phyloP scores from a whole-genome alignment of 495 filamentous ascomycete species.

The Penicillium samsonianum region DNA sequence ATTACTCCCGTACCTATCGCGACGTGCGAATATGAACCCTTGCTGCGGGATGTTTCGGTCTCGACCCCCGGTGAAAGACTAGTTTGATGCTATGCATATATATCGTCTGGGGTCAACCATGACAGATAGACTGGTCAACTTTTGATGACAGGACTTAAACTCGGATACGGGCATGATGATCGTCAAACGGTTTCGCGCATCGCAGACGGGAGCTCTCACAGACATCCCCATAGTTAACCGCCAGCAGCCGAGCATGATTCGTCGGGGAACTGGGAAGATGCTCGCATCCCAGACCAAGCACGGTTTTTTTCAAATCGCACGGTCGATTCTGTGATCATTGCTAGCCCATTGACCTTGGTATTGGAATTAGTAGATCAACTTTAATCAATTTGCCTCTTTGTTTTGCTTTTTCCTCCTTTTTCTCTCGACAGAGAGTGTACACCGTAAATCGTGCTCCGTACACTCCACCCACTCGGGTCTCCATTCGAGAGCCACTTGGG shows the following conservation, averaged over 20 bases:
- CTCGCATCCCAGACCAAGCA: conserved; percentile 3
- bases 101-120: conserved; percentile 8
- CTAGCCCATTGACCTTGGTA: background rate
- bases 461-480: background rate
- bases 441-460: background rate
- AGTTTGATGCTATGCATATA: conserved; percentile 10
- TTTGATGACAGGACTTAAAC: background rate
- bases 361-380: conserved; percentile 3
- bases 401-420: background rate
- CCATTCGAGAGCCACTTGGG: conserved; percentile 9
- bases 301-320: conserved; percentile 16
- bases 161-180: conserved; percentile 26
- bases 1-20: background rate
- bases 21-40: conserved; percentile 4
- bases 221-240: background rate
- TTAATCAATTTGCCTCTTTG: conserved; percentile 9
- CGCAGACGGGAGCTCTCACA: conserved; percentile 6
- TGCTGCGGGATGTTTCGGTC: conserved; percentile 8
- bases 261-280: conserved; percentile 16
- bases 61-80: conserved; percentile 2
- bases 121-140: conserved; percentile 14
- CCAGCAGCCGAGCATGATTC: conserved; percentile 7
- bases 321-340: conserved; percentile 1
- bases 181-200: conserved; percentile 34
- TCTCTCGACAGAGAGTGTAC: background rate